Conservation (phyloP, 2,329 filamentous ascomycete species). For the Alternaria triticimaculans region DNA sequence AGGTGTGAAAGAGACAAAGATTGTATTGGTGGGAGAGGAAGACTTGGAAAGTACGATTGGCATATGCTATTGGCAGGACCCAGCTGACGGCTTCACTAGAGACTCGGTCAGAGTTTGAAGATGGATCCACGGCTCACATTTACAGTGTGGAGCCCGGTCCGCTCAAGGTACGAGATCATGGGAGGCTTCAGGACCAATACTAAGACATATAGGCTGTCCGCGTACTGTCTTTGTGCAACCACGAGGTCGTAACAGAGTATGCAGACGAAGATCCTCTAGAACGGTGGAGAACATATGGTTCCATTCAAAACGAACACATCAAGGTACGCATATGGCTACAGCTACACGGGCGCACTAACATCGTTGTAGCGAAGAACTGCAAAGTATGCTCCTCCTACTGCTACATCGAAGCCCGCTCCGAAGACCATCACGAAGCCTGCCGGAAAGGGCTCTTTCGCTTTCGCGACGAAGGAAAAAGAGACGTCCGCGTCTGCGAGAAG, state of each 20-base stretch:
- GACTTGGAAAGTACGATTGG: constrained; percentile 67
- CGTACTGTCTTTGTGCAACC: constrained; percentile 72
- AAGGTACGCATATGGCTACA: constrained; percentile 50
- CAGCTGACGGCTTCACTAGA: constrained; percentile 55
- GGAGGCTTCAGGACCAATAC: not conserved
- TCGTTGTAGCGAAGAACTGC: constrained; percentile 53
- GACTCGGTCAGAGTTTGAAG: constrained; percentile 70
- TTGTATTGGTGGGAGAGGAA: constrained; percentile 76
- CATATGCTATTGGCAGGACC: not conserved
- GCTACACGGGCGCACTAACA: constrained; percentile 18
- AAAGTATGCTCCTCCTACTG: constrained; percentile 45
- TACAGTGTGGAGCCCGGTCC: constrained; percentile 81
- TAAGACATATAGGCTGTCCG: constrained; percentile 67
- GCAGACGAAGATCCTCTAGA: constrained; percentile 66
- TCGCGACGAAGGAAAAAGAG: constrained; percentile 31
- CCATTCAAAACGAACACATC: constrained; percentile 75
- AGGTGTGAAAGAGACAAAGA: constrained; percentile 60
- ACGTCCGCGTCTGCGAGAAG: constrained; percentile 19
- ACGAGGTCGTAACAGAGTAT: constrained; percentile 65
- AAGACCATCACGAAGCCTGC: constrained; percentile 19
- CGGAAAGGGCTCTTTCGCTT: constrained; percentile 24
- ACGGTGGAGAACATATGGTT: constrained; percentile 69
- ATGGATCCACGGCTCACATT: constrained; percentile 80
- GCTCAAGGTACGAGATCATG: constrained; percentile 62
- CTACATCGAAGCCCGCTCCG: constrained; percentile 22